Conservation (phyloP, 2,329 filamentous ascomycete genomes). For the Xylariaceae sp. region DNA sequence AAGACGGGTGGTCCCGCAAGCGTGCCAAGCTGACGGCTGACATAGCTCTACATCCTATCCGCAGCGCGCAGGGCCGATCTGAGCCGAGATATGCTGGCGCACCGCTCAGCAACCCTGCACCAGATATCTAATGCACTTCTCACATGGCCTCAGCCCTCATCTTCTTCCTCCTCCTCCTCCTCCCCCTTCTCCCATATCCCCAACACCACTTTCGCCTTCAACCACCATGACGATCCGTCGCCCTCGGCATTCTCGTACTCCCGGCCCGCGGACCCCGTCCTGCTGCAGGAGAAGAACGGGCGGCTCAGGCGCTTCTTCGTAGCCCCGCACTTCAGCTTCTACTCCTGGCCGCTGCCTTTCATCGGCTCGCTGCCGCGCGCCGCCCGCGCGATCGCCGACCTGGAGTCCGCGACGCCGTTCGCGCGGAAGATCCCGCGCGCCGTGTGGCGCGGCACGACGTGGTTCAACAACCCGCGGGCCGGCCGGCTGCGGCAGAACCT, state of each 20-base stretch:
- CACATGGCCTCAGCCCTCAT: constrained; percentile 48
- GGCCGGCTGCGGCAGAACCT: constrained; percentile 50
- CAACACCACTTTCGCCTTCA: constrained; percentile 58
- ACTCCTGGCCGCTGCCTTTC: constrained; percentile 59
- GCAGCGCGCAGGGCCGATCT: constrained; percentile 48
- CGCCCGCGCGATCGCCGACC: constrained; percentile 41
- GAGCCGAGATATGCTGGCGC: constrained; percentile 52
- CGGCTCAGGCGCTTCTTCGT: constrained; percentile 46
- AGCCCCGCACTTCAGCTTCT: constrained; percentile 63
- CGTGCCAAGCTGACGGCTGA: background rate
- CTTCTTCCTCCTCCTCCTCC: constrained; percentile 15
- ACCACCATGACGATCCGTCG: constrained; percentile 56
- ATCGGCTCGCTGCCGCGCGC: constrained; percentile 52
- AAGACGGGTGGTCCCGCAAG: background rate
- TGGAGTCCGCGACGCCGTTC: constrained; percentile 43
- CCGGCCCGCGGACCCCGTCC: constrained; percentile 49
- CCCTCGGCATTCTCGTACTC: constrained; percentile 54
- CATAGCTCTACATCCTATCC: constrained; percentile 52
- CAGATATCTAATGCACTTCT: constrained; percentile 59
- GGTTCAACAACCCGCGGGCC: constrained; percentile 54
- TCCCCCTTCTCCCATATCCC: constrained; percentile 35
- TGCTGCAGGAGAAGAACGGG: constrained; percentile 13
- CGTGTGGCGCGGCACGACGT: constrained; percentile 58
- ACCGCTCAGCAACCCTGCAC: constrained; percentile 58
- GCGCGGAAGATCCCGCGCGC: constrained; percentile 44